These are phyloP conservation scores for Vigna nakashimae DNA, from an alignment of 306 rosid species.

Conservation along the genomic window DNA sequence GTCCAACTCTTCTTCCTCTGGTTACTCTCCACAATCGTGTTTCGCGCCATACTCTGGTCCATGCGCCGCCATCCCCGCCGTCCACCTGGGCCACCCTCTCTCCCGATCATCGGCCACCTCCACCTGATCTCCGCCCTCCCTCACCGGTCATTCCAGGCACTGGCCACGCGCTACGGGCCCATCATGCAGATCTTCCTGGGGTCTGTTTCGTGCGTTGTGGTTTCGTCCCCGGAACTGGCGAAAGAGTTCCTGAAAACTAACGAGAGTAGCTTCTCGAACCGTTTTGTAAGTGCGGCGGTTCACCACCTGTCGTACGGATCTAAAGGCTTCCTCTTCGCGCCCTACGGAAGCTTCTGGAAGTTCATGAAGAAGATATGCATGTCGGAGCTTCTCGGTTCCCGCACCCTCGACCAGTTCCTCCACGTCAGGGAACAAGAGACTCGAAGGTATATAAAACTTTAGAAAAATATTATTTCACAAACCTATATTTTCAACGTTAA, in stretches of 20 bases:
- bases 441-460: not conserved
- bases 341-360: conserved; percentile 61
- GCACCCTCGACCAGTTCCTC: conserved; percentile 49
- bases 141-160: conserved; percentile 51
- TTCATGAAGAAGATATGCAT: conserved; percentile 64
- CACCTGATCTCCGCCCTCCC: conserved; percentile 48
- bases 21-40: not conserved
- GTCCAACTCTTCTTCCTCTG: conserved; percentile 12
- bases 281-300: not conserved
- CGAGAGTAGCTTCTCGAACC: conserved; percentile 54
- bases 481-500: too few relatives aligned
- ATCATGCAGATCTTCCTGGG: conserved; percentile 56
- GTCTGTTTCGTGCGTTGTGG: conserved; percentile 51
- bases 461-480: too few relatives aligned
- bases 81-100: conserved; percentile 55
- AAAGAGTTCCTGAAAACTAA: conserved; percentile 57
- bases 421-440: conserved; percentile 60
- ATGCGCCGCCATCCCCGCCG: not conserved
- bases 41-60: not conserved
- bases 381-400: conserved; percentile 65
- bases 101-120: conserved; percentile 62
- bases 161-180: conserved; percentile 58
- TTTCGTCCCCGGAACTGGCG: conserved; percentile 52
- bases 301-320: conserved; percentile 27
- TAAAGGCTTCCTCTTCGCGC: conserved; percentile 44